Base-by-base conservation (phyloP, 495 filamentous ascomycete genomes). In the Penicillium dipodomyicola region DNA sequence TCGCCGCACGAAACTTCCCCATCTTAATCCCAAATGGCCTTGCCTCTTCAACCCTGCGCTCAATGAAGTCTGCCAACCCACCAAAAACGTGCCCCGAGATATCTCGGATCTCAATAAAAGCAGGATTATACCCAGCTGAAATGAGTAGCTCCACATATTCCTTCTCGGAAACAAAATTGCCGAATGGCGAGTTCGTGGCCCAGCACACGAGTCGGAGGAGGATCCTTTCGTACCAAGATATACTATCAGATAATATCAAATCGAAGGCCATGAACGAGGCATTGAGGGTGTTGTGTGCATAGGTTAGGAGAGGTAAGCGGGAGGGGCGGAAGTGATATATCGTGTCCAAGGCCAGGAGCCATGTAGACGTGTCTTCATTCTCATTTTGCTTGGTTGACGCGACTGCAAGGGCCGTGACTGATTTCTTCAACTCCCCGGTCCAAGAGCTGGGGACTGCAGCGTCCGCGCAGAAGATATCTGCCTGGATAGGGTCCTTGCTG, bases 131-230 rank as follows among this genome's bases (percentile, higher is more conserved):
- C 4, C 79, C 78, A 10, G 70, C 69, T 17, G 29, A 27, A 27
- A 71, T 57, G 10, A 74, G 49, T 30, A 93, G 60, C 3, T 67
- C 69, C 2, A 73, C 60, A 62, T 94, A 91, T 57, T 89, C 79
- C 0, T 74, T 77, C 15, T 79, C 67, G 0, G 80, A 73, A 15
- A 93, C 63, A 19, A 77, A 63, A 52, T 76, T 78, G 1, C 60
- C 46, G 29, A 67, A 78, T 4, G 74, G 73, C 2, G 67, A 63
- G 3, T 68, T 65, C 0, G 68, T 64, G 0, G 68, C 15, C 40
- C 65, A 57, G 44, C 75, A 78, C 15, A 77, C 46, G 0, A 71
- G 5, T 7, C 69, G 54, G 25, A 78, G 49, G n/a, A 69, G 30
- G 11, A 77, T 33, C 7, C 44, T 59, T 5, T 70, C 48, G 43